Conservation (phyloP, 2,329 filamentous ascomycete species). For the Talaromyces pinophilus region DNA sequence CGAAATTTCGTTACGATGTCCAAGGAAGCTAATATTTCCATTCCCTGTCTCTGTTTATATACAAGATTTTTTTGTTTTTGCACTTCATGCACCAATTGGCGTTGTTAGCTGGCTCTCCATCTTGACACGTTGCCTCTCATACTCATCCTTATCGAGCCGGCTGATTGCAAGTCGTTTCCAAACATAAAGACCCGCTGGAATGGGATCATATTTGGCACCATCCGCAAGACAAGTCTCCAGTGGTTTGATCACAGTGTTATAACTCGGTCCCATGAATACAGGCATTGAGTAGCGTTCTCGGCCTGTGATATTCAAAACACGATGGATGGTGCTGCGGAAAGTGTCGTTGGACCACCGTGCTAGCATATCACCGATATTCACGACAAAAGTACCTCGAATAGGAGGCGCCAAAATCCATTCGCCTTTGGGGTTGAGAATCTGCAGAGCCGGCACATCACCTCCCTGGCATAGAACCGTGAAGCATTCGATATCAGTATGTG, state of each 20-base stretch:
- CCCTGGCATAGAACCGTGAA: constrained; percentile 27
- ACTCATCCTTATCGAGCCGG: constrained; percentile 18
- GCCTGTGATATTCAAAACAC: constrained; percentile 20
- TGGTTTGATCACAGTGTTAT: constrained; percentile 19
- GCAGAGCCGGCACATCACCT: constrained; percentile 38
- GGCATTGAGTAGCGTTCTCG: constrained; percentile 19
- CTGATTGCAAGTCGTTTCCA: constrained; percentile 22
- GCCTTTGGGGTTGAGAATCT: constrained; percentile 25
- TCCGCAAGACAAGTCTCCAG: constrained; percentile 16
- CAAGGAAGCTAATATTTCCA: neutral
- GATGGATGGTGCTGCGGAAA: constrained; percentile 20
- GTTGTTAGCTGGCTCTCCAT: constrained; percentile 17
- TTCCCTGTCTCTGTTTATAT: neutral
- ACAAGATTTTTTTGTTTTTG: neutral
- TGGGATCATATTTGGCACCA: constrained; percentile 20
- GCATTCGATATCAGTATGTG: constrained; percentile 26
- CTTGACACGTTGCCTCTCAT: constrained; percentile 12
- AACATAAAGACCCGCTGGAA: constrained; percentile 20
- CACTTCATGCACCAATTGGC: neutral
- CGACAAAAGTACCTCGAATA: constrained; percentile 23
- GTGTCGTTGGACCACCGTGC: constrained; percentile 36
- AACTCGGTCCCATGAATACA: constrained; percentile 19
- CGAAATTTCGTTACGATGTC: neutral
- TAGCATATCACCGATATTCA: constrained; percentile 25
- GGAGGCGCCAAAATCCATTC: constrained; percentile 27